These are phyloP conservation scores for Leccinum subgranulosum DNA, from an alignment of 768 basidiomycete genomes.

Conservation along the genomic window DNA sequence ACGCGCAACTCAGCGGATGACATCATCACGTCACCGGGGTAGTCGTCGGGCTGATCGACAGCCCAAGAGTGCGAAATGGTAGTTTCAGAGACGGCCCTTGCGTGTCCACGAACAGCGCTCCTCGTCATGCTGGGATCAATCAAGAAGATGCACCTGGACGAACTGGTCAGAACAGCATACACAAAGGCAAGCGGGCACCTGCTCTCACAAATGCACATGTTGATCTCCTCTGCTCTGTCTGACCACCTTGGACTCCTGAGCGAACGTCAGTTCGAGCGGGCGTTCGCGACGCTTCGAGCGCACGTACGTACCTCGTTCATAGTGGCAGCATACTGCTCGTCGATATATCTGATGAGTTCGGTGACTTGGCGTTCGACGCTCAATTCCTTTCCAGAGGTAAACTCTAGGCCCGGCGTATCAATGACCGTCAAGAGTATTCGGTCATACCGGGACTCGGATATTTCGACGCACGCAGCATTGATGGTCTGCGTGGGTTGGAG, in stretches of 20 bases:
- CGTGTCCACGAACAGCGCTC: slow-evolving; percentile 46
- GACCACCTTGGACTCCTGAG: slow-evolving; percentile 83
- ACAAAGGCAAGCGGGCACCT: neutral
- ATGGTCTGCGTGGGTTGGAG: slow-evolving; percentile 62
- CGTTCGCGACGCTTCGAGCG: neutral
- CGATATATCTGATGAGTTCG: slow-evolving; percentile 70
- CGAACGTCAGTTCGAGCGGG: neutral
- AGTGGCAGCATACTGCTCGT: slow-evolving; percentile 79
- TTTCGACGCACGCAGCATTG: slow-evolving; percentile 71
- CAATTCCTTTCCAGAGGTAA: slow-evolving; percentile 66
- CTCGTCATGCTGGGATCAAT: slow-evolving; percentile 72
- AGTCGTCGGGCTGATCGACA: slow-evolving; percentile 47
- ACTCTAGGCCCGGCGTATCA: slow-evolving; percentile 85
- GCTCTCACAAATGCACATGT: slow-evolving; percentile 79
- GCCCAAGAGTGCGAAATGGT: slow-evolving; percentile 52
- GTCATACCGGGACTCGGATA: slow-evolving; percentile 81
- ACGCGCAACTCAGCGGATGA: slow-evolving; percentile 77
- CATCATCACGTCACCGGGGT: slow-evolving; percentile 56
- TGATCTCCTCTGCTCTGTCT: slow-evolving; percentile 86
- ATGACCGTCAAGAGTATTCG: slow-evolving; percentile 75
- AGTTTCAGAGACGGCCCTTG: slow-evolving; percentile 62
- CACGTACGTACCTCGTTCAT: slow-evolving; percentile 66
- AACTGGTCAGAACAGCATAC: slow-evolving; percentile 11
- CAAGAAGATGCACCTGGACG: slow-evolving; percentile 75
- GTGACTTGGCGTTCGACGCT: slow-evolving; percentile 79